Evolutionary conservation across 208 protist genomes (phyloP), one percentile per base, ranked within the genome.

Genomic region (Acanthamoeba triangularis): DNA sequence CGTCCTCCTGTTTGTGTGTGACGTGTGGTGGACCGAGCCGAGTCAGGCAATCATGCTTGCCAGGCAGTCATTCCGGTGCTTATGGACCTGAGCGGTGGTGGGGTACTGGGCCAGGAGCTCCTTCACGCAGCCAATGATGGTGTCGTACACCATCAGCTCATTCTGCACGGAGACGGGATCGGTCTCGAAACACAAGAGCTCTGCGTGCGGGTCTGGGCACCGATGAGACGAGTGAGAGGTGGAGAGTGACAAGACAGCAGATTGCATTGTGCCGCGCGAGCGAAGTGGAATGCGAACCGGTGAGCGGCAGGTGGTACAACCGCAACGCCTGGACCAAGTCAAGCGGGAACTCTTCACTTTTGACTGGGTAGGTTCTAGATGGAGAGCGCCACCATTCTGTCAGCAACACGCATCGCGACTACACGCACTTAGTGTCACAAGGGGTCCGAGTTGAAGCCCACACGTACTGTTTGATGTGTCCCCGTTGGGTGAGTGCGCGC

Each of bases 271-370:
- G 41, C 41, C 41, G 41, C 41, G 41, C 41, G 41, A 67, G 61
- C 61, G 10, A 13, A 33, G 18, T 56, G 69, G 69, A 25, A 80
- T 23, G 16, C 6, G 25, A 80, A 35, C n/a, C 30, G 35, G 37
- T n/a, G 13, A 35, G 25, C 28, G 61, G 61, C 61, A 85, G 44
- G n/a, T 85, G 76, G 44, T 85, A 85, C 37, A 85, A 33, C 25
- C 76, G 76, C 25, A 85, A 33, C 11, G 18, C 41, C 20, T 85
- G 76, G 30, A 85, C 76, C n/a, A 85, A 49, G 35, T 33, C 25
- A 8, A 85, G 47, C 35, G 76, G 76, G 16, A 85, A 59, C 47
- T 85, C 76, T 8, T 85, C 76, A 8, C 76, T 85, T 25, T 56
- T 85, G 44, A 85, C 20, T 10, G 76, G 44, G 44, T 85, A 85